Conservation (phyloP, 164 flowering plant genomes). For the Berberis thunbergii region DNA sequence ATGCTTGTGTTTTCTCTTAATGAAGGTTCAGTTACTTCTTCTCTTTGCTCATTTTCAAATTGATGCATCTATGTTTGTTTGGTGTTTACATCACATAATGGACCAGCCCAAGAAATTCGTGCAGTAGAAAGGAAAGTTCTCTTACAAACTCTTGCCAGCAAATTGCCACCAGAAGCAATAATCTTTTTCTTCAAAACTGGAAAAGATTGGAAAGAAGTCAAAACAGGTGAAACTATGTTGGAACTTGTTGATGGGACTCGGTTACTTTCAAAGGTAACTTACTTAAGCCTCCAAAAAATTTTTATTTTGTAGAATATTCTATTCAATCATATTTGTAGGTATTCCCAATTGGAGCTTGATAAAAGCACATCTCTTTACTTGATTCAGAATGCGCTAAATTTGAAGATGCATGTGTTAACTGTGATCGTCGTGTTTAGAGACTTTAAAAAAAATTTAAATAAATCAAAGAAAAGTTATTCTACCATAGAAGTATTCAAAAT, state of each 20-base stretch:
- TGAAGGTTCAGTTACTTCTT: neutral
- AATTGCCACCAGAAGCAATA: slow-evolving; percentile 53
- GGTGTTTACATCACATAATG: neutral
- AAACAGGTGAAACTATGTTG: slow-evolving; percentile 39
- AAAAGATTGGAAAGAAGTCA: slow-evolving; percentile 32
- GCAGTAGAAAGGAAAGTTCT: slow-evolving; percentile 86
- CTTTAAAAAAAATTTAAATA: no score
- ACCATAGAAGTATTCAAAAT: no score
- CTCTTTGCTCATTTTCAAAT: neutral
- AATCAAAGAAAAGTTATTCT: no score
- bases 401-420: no score
- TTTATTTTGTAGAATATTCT: no score
- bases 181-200: slow-evolving; percentile 58
- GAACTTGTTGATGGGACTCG: slow-evolving; percentile 55
- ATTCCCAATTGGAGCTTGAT: no score
- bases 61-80: neutral
- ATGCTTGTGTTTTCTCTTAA: neutral
- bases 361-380: no score
- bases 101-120: slow-evolving; percentile 83
- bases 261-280: slow-evolving; percentile 53
- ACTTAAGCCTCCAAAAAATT: neutral
- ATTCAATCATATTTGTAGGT: no score
- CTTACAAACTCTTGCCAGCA: slow-evolving; percentile 61
- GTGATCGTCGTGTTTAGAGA: no score
- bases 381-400: no score